These are phyloP conservation scores for Thielaviopsis euricoi DNA, from an alignment of 2,329 filamentous ascomycete genomes.

Conservation along the genomic window DNA sequence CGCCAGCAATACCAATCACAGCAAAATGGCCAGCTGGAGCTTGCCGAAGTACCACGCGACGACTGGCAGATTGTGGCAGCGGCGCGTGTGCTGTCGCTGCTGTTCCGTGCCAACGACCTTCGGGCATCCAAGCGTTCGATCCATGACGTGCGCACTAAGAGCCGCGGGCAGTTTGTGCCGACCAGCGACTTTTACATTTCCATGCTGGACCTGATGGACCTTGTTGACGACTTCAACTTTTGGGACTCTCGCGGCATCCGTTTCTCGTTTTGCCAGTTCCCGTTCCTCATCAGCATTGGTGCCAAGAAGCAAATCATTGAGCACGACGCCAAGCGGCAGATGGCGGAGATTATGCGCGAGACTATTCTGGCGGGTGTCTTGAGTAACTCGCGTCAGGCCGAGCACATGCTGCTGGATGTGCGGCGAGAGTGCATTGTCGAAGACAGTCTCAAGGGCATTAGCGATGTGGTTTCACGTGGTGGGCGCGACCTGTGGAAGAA, in stretches of 20 bases:
- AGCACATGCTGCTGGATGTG: conserved; percentile 62
- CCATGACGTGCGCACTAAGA: conserved; percentile 14
- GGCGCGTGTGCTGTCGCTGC: conserved; percentile 59
- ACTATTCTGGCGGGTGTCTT: conserved; percentile 85
- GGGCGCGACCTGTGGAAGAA: conserved; percentile 83
- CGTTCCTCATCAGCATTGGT: conserved; percentile 81
- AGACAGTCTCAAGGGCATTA: conserved; percentile 71
- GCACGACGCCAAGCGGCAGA: conserved; percentile 73
- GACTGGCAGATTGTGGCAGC: conserved; percentile 84
- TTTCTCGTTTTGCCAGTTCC: conserved; percentile 84
- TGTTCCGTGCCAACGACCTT: conserved; percentile 67
- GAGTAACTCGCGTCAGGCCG: conserved; percentile 52
- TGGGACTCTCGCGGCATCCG: conserved; percentile 64
- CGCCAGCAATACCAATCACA: background rate
- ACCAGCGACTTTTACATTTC: conserved; percentile 81
- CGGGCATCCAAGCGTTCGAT: conserved; percentile 20
- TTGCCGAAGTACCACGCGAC: conserved; percentile 24
- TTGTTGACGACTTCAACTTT: conserved; percentile 70
- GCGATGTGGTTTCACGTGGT: conserved; percentile 65
- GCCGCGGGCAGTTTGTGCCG: conserved; percentile 51
- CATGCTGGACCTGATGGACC: conserved; percentile 56
- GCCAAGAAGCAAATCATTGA: conserved; percentile 85
- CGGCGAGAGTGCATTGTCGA: conserved; percentile 76
- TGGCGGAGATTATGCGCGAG: conserved; percentile 75
- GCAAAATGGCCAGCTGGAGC: background rate